phyloP scores from a whole-genome alignment of 495 filamentous ascomycete genomes.

The Cudoniella acicularis region DNA sequence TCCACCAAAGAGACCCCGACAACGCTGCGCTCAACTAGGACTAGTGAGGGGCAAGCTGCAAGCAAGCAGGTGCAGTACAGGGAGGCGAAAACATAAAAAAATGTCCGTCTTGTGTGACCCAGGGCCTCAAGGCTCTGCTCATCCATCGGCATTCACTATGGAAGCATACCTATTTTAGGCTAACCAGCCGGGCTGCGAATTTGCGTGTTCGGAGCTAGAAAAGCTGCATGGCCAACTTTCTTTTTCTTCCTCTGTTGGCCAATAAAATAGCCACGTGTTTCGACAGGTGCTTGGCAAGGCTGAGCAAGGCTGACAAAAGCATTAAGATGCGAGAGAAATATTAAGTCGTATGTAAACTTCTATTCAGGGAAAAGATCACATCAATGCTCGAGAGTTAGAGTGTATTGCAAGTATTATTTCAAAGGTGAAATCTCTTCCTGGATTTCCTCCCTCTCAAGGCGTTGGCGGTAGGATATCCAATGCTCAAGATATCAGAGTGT shows the following conservation, averaged over 20 bases:
- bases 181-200: neutral
- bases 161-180: too few species aligned
- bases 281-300: neutral
- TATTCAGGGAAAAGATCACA: neutral
- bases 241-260: neutral
- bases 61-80: neutral
- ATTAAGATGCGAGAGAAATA: too few species aligned
- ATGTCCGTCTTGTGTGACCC: too few species aligned
- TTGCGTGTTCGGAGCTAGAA: too few species aligned
- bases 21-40: neutral
- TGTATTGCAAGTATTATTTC: neutral
- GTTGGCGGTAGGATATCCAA: too few species aligned
- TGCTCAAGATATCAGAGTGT: too few species aligned
- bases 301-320: neutral
- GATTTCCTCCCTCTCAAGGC: too few species aligned
- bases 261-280: constrained; percentile 1
- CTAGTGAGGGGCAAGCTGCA: constrained; percentile 3
- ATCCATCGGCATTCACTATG: too few species aligned
- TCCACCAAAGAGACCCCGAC: neutral
- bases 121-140: too few species aligned
- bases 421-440: too few species aligned
- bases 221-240: neutral
- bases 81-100: too few species aligned
- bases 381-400: neutral
- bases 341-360: too few species aligned